These are phyloP conservation scores for Apiosordaria backusii DNA, from an alignment of 495 filamentous ascomycete genomes.

Conservation along the genomic window DNA sequence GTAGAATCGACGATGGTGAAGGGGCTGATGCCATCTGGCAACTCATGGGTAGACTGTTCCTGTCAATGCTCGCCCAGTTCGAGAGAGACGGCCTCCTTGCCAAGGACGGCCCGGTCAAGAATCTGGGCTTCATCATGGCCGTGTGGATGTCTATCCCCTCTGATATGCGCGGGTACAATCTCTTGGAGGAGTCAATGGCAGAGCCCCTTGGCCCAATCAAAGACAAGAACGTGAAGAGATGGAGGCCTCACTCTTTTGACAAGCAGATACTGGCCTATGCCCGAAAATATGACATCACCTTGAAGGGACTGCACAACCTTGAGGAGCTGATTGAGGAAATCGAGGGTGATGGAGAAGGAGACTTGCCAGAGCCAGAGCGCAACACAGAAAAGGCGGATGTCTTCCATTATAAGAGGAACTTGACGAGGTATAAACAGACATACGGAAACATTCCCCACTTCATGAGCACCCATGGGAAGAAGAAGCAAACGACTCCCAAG, in stretches of 20 bases:
- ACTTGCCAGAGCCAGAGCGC: constrained; percentile 17
- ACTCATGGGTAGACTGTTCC: constrained; percentile 36
- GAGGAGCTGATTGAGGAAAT: constrained; percentile 23
- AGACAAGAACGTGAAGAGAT: constrained; percentile 24
- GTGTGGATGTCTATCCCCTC: constrained; percentile 26
- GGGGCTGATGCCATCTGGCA: constrained; percentile 14
- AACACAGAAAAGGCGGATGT: constrained; percentile 23
- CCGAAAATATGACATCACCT: constrained; percentile 22
- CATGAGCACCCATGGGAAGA: not conserved
- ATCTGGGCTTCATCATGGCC: constrained; percentile 36
- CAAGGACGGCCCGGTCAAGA: constrained; percentile 29
- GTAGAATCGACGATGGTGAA: constrained; percentile 31
- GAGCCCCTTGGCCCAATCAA: constrained; percentile 20
- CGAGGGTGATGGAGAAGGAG: constrained; percentile 16
- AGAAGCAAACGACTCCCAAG: not conserved
- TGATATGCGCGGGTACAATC: constrained; percentile 6
- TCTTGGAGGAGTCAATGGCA: not conserved
- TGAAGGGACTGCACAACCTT: constrained; percentile 29
- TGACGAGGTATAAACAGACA: constrained; percentile 20
- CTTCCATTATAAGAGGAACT: constrained; percentile 15
- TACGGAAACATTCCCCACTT: constrained; percentile 8
- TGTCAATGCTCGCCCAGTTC: constrained; percentile 36
- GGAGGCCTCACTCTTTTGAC: constrained; percentile 16
- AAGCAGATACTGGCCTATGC: constrained; percentile 25
- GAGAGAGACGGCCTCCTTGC: constrained; percentile 27